Conservation (phyloP, 1,284 basidiomycete genomes). For the Moesziomyces aphidis region DNA sequence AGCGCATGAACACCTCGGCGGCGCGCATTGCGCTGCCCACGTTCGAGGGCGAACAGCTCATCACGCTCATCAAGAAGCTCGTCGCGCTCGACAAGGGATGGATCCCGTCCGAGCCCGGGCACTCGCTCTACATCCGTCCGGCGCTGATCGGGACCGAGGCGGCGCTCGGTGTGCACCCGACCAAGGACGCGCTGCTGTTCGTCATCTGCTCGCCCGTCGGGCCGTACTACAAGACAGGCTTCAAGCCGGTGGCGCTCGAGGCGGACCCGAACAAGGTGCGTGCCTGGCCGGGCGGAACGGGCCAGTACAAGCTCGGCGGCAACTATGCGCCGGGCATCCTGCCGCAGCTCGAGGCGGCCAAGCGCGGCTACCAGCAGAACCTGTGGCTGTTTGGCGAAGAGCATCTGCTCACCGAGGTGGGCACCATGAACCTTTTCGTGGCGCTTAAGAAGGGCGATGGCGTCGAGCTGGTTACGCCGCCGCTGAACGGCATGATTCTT, state of each 20-base stretch:
- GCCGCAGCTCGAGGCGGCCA: conserved; percentile 85
- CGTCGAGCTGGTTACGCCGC: conserved; percentile 72
- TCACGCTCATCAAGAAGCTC: conserved; percentile 89
- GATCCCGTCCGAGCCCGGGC: conserved; percentile 89
- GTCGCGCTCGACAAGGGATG: conserved; percentile 87
- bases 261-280: conserved; percentile 87
- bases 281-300: conserved; percentile 66
- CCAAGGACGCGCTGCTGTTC: conserved; percentile 88
- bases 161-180: conserved; percentile 87
- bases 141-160: conserved; percentile 91
- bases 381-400: conserved; percentile 81
- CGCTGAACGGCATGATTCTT: conserved; percentile 93
- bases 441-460: conserved; percentile 83
- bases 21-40: conserved; percentile 77
- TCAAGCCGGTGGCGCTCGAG: conserved; percentile 93
- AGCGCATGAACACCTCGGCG: conserved; percentile 78
- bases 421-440: conserved; percentile 96
- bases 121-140: conserved; percentile 88
- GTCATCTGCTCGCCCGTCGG: conserved; percentile 87
- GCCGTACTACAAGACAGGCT: conserved; percentile 93
- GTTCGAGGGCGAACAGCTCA: conserved; percentile 83
- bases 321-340: conserved; percentile 66
- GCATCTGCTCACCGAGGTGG: conserved; percentile 70
- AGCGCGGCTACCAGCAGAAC: conserved; percentile 90
- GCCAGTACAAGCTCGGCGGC: conserved; percentile 65